A percentile compares a stretch with the other conserved stretches of the same genome.
Evolutionary conservation across 2,329 filamentous ascomycete genomes (phyloP).

Genomic region (Cercospora zeina): DNA sequence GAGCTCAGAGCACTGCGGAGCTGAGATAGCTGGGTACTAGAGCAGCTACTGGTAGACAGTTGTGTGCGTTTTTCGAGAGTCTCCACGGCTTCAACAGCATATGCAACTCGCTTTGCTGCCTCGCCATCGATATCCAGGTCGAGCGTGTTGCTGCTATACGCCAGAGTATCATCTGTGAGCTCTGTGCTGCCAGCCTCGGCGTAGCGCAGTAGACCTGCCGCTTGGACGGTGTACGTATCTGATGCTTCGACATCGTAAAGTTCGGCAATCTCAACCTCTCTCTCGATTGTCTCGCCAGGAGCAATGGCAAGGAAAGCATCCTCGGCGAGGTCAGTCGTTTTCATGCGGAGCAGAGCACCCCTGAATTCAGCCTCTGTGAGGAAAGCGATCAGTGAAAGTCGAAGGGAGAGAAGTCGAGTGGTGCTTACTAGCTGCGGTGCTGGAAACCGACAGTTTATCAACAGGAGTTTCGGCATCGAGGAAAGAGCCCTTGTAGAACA

Average conservation of each 20-base stretch:
- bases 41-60: conserved; percentile 14
- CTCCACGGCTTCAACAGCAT: conserved; percentile 42
- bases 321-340: conserved; percentile 48
- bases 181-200: conserved; percentile 55
- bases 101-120: conserved; percentile 54
- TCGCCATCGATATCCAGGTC: conserved; percentile 58
- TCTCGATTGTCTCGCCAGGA: conserved; percentile 52
- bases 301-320: conserved; percentile 54
- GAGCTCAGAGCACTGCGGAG: conserved; percentile 17
- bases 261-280: conserved; percentile 58
- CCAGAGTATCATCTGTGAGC: conserved; percentile 54
- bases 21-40: conserved; percentile 10
- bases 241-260: conserved; percentile 52
- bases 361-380: conserved; percentile 45
- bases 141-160: conserved; percentile 61
- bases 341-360: conserved; percentile 55
- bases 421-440: conserved; percentile 21
- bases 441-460: conserved; percentile 31
- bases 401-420: not conserved
- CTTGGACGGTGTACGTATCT: conserved; percentile 13
- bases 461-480: conserved; percentile 31
- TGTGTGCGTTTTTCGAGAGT: conserved; percentile 12
- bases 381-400: not conserved
- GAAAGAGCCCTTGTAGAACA: conserved; percentile 35
- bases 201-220: conserved; percentile 54